Conservation (phyloP, 2,329 filamentous ascomycete genomes). For the Colletotrichum sp. region DNA sequence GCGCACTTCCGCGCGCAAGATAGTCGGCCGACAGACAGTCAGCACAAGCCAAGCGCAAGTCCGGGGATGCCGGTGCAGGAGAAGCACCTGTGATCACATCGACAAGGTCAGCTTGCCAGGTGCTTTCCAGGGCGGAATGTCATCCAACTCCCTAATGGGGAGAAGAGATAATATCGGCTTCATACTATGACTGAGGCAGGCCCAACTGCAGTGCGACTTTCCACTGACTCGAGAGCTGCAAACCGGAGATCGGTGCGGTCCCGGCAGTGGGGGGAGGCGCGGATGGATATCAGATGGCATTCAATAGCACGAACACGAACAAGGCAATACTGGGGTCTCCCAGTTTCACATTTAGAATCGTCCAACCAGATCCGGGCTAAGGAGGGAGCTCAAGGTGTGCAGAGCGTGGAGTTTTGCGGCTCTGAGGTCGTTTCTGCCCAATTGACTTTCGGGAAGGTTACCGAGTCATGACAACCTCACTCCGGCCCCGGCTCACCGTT, state of each 20-base stretch:
- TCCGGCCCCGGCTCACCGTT: conserved; percentile 8
- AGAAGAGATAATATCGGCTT: not conserved
- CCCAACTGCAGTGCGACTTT: not conserved
- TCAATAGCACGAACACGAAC: not conserved
- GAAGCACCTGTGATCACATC: not conserved
- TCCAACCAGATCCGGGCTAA: not conserved
- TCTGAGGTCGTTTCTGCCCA: not conserved
- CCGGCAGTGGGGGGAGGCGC: conserved; percentile 1
- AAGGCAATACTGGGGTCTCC: not conserved
- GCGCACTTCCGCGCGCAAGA: not conserved
- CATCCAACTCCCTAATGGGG: not conserved
- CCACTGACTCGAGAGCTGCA: not conserved
- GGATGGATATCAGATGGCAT: not conserved
- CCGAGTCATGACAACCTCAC: conserved; percentile 12
- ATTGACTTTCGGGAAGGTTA: not conserved
- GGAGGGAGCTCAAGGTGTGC: not conserved
- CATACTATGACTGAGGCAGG: not conserved
- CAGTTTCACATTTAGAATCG: conserved; percentile 15
- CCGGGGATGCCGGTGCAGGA: not conserved
- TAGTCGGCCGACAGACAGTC: not conserved
- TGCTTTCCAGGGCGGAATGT: not conserved
- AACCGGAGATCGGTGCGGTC: not conserved
- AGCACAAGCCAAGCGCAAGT: not conserved
- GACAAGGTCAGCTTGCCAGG: not conserved
- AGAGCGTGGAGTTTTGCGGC: conserved; percentile 2